Percentiles rank a stretch among this genome's conserved stretches.
Evolutionary conservation across 129 eudicot species (phyloP).

Genomic region (Escallonia rubra): DNA sequence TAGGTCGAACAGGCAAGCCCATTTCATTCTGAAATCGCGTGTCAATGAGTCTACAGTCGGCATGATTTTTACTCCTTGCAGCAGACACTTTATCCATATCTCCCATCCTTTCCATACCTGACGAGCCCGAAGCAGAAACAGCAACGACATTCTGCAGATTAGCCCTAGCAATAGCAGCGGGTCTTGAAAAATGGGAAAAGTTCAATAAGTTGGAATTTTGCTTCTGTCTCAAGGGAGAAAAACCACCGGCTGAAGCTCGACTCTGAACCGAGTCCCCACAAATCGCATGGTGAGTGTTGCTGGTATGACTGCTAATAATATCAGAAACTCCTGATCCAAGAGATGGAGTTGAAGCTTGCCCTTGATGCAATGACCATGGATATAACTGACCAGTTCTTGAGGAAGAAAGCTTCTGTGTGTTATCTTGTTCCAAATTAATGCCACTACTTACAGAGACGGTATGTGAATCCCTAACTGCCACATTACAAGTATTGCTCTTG

Average conservation of each 20-base stretch:
- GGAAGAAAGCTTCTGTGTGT: conserved; percentile 35
- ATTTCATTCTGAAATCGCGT: conserved; percentile 25
- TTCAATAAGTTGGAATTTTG: conserved; percentile 52
- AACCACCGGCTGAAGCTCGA: conserved; percentile 21
- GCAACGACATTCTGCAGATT: conserved; percentile 23
- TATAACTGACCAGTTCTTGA: conserved; percentile 30
- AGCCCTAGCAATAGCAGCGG: conserved; percentile 48
- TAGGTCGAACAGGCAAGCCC: conserved; percentile 28
- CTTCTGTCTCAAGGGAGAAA: conserved; percentile 33
- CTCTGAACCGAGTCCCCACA: conserved; percentile 27
- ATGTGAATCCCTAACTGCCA: conserved; percentile 24
- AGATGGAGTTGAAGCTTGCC: conserved; percentile 36
- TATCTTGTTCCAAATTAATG: conserved; percentile 23
- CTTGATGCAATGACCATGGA: conserved; percentile 36
- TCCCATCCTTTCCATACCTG: conserved; percentile 21
- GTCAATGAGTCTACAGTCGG: conserved; percentile 16
- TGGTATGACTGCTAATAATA: conserved; percentile 26
- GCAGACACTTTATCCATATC: conserved; percentile 18
- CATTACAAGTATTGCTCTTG: conserved; percentile 36
- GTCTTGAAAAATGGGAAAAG: conserved; percentile 79
- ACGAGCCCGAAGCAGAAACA: conserved; percentile 11
- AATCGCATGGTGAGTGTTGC: conserved; percentile 22
- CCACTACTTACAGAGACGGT: conserved; percentile 14
- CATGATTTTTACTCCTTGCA: conserved; percentile 20
- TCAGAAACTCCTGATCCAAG: conserved; percentile 56